phyloP scores from a whole-genome alignment of 108 stramenopile species.

The Cylindrotheca closterium region DNA sequence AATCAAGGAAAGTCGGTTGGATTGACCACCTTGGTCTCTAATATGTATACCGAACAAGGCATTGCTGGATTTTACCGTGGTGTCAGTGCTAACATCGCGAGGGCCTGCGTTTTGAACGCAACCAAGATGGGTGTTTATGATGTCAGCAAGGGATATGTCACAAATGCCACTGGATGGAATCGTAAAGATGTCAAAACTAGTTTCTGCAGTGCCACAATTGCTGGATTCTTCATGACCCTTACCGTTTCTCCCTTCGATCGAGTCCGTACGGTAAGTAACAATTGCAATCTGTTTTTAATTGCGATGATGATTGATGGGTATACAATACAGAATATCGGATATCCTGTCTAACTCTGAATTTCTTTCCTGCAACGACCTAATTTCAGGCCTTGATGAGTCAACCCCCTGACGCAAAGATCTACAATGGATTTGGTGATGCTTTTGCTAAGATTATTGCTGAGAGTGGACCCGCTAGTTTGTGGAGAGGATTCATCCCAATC shows the following conservation, averaged over 20 bases:
- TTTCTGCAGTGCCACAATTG: constrained; percentile 69
- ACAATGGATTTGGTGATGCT: constrained; percentile 78
- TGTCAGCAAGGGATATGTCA: constrained; percentile 81
- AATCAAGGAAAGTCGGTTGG: constrained; percentile 65
- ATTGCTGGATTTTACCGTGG: constrained; percentile 91
- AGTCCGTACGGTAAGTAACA: constrained; percentile 27
- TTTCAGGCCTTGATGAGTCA: constrained; percentile 85
- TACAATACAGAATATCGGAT: no score
- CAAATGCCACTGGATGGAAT: constrained; percentile 57
- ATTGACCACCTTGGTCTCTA: constrained; percentile 51
- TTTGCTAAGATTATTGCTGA: constrained; percentile 66
- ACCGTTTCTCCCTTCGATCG: constrained; percentile 83
- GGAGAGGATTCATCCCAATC: constrained; percentile 87
- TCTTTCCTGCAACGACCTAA: no score
- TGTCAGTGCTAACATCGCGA: constrained; percentile 77
- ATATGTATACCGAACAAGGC: constrained; percentile 85
- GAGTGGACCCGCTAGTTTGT: constrained; percentile 72
- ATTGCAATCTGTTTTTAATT: not conserved
- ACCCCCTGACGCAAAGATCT: constrained; percentile 81
- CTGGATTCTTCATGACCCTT: constrained; percentile 91
- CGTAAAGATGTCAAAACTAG: constrained; percentile 74
- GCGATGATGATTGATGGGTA: no score
- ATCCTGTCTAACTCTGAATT: no score
- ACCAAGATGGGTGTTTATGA: constrained; percentile 95
- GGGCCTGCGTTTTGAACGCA: constrained; percentile 91